A percentile compares a stretch with the other conserved stretches of the same genome.
Conservation (phyloP, 73 alveolate genomes). For the Tetrahymena thermophila region DNA sequence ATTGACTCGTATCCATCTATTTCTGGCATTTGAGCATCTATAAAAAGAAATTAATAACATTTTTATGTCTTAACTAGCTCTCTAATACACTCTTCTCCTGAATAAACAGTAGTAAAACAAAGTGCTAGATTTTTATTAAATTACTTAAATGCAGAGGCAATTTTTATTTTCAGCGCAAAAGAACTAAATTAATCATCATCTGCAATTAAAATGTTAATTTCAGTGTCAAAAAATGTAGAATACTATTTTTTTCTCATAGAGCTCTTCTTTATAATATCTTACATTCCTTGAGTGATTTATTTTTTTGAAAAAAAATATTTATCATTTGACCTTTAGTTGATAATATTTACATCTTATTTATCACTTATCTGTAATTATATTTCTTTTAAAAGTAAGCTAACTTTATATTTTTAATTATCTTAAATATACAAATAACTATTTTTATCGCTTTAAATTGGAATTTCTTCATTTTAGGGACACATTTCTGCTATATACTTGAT, state of each 20-base stretch:
- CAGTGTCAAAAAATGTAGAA: neutral
- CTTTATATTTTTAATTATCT: neutral
- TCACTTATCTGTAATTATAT: no score
- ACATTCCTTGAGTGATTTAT: neutral
- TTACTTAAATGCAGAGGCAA: neutral
- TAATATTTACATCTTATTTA: neutral
- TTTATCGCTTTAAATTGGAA: neutral
- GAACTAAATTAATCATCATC: neutral
- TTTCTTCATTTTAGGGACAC: neutral
- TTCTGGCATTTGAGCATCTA: constrained; percentile 26
- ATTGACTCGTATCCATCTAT: constrained; percentile 12
- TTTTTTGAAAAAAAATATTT: neutral
- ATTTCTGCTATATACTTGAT: neutral
- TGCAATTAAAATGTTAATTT: neutral
- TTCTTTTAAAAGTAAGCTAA: neutral
- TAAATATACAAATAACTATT: no score
- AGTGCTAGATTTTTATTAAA: neutral
- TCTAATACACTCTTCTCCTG: neutral
- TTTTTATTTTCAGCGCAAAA: neutral
- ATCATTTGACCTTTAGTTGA: neutral
- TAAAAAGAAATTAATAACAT: neutral
- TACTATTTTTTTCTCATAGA: neutral
- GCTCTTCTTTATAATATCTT: neutral
- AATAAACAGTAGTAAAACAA: neutral
- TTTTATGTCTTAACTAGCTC: neutral